Conservation (phyloP, 345 rosid species). For the Sonneratia alba region DNA sequence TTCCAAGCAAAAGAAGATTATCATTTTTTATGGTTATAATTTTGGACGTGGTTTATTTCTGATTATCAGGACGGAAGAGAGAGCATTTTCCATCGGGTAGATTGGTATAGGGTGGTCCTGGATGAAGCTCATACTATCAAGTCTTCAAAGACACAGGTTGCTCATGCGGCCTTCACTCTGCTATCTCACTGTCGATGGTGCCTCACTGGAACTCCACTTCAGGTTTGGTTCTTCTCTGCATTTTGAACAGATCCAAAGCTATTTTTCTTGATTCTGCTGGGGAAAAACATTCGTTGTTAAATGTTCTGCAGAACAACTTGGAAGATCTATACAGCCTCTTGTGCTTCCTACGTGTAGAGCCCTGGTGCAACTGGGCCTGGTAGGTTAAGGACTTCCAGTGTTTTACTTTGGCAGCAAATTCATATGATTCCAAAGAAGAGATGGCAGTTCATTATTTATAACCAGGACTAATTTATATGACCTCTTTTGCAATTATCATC, state of each 20-base stretch:
- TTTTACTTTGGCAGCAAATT: neutral
- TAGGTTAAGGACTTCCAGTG: slow-evolving; percentile 10
- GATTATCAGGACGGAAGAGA: slow-evolving; percentile 26
- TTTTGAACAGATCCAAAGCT: neutral
- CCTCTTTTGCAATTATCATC: neutral
- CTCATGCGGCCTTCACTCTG: slow-evolving; percentile 42
- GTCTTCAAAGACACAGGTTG: slow-evolving; percentile 38
- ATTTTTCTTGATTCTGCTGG: neutral
- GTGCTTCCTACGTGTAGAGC: slow-evolving; percentile 63
- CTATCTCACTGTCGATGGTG: slow-evolving; percentile 65
- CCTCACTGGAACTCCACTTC: slow-evolving; percentile 64
- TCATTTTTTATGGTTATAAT: neutral
- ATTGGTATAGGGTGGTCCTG: slow-evolving; percentile 58
- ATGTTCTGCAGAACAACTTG: slow-evolving; percentile 41
- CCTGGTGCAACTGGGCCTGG: slow-evolving; percentile 78
- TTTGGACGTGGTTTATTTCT: slow-evolving; percentile 1
- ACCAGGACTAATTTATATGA: neutral
- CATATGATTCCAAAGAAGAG: neutral
- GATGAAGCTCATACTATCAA: slow-evolving; percentile 74
- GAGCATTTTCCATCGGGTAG: slow-evolving; percentile 46
- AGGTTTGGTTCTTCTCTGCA: slow-evolving; percentile 18
- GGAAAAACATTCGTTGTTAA: neutral
- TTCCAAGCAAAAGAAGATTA: neutral
- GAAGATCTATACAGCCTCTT: slow-evolving; percentile 63
- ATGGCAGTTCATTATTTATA: neutral